Base-by-base conservation (phyloP, 371 early-diverging fungal species). In the Mucor plumbeus region DNA sequence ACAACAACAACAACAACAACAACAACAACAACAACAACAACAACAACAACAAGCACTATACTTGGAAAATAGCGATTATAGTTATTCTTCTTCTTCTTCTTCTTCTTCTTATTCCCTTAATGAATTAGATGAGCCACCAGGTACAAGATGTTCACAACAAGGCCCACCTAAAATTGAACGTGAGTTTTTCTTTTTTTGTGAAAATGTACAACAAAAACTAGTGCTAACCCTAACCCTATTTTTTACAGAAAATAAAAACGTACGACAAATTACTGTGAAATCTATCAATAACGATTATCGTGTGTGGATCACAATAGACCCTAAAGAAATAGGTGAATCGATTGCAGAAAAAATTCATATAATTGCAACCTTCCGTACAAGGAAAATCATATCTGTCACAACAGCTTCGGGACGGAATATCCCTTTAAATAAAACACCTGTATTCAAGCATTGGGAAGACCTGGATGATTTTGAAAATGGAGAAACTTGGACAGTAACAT, bases 271-370 rank as follows among this genome's bases (percentile, higher is more conserved):
- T 54, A 76, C 71, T 19, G 82, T 82, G 3, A 67, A 72, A 41
- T 82, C 78, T n/a, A 70, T 79, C 15, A 76, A 77, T 57, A 60
- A 71, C 53, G 79, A 76, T 10, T 69, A 77, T 17, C 59, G 64
- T 0, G 82, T 77, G 8, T 82, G 82, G 79, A 82, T 82, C 54
- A 71, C 72, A 11, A 58, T 79, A 11, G 72, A 74, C 7, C 78
- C 80, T 8, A 74, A 72, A 4, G 80, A 82, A 47, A 79, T 80
- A 5, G 80, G 79, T 3, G 33, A 67, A 21, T 65, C 71, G 0
- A 36, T 82, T 8, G 78, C 82, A 0, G 63, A 77, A 33, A 79
- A 77, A 38, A 78, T 82, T 14, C 63, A 76, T 44, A 66, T 38
- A 0, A 71, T 79, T 50, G 80, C 80, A 8, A 76, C 76, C 0